A percentile compares a stretch with the other conserved stretches of the same genome.
These are phyloP conservation scores for Pseudotulostoma volvatum DNA, from an alignment of 495 filamentous ascomycete species.

Conservation along the genomic window DNA sequence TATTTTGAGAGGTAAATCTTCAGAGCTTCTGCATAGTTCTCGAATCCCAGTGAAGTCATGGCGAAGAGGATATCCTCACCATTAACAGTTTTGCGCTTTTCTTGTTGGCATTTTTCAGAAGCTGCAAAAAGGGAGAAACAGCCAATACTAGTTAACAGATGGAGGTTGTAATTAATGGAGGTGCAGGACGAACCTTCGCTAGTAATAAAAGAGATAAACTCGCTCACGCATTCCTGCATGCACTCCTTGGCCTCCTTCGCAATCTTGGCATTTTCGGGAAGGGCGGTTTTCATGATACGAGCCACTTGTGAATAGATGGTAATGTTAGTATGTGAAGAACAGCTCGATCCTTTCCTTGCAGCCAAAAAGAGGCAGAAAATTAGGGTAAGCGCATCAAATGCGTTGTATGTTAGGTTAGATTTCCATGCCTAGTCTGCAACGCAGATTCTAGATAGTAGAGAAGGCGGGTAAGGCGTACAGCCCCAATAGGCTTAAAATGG, in stretches of 20 bases:
- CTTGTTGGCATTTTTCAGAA: constrained; percentile 97
- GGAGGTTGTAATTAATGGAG: no score
- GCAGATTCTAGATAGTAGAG: constrained; percentile 2
- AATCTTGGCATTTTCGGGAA: constrained; percentile 98
- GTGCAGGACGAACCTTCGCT: constrained; percentile 86
- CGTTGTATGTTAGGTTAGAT: constrained; percentile 2
- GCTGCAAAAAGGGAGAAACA: constrained; percentile 39
- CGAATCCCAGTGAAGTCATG: constrained; percentile 97
- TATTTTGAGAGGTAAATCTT: constrained; percentile 98
- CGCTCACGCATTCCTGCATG: constrained; percentile 99
- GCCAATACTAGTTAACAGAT: constrained; percentile 6
- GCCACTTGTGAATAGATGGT: constrained; percentile 71
- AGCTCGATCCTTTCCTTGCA: background rate
- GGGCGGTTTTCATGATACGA: constrained; percentile 93
- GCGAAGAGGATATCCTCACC: constrained; percentile 97
- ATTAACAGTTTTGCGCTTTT: constrained; percentile 98
- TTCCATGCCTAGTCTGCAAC: background rate
- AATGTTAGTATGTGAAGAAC: constrained; percentile 66
- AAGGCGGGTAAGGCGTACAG: constrained; percentile 1
- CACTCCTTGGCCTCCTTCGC: constrained; percentile 99
- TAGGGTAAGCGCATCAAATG: no score
- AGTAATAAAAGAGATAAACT: constrained; percentile 99
- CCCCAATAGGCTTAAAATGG: no score
- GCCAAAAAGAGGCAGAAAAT: background rate
- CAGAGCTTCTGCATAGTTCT: constrained; percentile 94